These are phyloP conservation scores for Scytalidium lignicola DNA, from an alignment of 2,329 filamentous ascomycete genomes.

Conservation along the genomic window DNA sequence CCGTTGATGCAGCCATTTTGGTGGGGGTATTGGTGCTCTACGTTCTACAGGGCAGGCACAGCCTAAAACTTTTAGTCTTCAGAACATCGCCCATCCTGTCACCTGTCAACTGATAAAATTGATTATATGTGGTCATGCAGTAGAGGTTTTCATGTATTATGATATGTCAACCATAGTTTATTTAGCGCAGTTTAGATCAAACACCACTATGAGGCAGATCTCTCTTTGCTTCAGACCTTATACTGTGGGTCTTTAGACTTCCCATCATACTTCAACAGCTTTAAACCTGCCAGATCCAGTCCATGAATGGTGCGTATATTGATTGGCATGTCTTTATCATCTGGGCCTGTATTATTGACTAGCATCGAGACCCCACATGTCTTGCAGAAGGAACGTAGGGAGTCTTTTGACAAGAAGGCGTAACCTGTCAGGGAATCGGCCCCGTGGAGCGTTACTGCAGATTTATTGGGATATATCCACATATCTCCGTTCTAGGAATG, in stretches of 20 bases:
- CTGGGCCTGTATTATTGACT: constrained; percentile 9
- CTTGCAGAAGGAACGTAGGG: constrained; percentile 16
- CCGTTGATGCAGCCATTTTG: too few species aligned
- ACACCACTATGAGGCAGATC: too few species aligned
- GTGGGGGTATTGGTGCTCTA: too few species aligned
- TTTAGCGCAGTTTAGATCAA: too few species aligned
- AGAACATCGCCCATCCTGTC: too few species aligned
- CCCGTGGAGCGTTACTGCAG: constrained; percentile 5
- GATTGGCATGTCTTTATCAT: constrained; percentile 10
- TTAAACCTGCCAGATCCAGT: constrained; percentile 6
- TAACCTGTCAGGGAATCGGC: constrained; percentile 12
- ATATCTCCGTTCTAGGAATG: constrained; percentile 14
- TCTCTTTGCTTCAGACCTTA: background rate
- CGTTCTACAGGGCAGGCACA: too few species aligned
- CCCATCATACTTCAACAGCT: constrained; percentile 10
- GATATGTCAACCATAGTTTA: too few species aligned
- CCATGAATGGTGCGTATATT: constrained; percentile 13
- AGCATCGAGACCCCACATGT: constrained; percentile 13
- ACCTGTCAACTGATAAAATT: too few species aligned
- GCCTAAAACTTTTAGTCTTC: too few species aligned
- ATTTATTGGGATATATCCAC: constrained; percentile 14
- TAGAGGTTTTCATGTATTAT: too few species aligned
- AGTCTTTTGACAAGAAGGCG: constrained; percentile 11
- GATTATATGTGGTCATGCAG: too few species aligned
- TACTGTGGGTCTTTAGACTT: constrained; percentile 9